Percentiles rank a stretch among this genome's conserved stretches.
These are phyloP conservation scores for Oleoguttula mirabilis DNA, from an alignment of 495 filamentous ascomycete species.

Conservation along the genomic window DNA sequence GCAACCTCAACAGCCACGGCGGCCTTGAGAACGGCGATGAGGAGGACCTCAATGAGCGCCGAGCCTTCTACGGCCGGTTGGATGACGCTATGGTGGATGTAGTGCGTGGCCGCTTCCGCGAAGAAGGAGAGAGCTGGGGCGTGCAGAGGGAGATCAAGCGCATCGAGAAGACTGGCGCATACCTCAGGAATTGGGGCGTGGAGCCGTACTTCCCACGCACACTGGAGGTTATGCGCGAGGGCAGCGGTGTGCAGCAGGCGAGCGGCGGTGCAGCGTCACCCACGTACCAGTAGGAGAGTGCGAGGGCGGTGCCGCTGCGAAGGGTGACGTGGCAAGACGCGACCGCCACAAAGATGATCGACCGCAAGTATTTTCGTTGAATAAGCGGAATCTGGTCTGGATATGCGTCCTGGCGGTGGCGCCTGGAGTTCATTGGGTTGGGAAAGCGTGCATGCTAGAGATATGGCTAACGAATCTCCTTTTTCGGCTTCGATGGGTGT, in stretches of 20 bases:
- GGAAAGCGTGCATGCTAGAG: no score
- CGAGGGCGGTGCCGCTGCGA: no score
- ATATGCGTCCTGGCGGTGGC: no score
- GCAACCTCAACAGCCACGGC: constrained; percentile 41
- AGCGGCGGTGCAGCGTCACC: constrained; percentile 1
- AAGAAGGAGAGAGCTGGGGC: constrained; percentile 35
- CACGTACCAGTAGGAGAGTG: no score
- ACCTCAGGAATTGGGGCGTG: constrained; percentile 35
- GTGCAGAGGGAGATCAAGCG: constrained; percentile 37
- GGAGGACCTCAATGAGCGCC: constrained; percentile 31
- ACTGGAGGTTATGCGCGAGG: constrained; percentile 33
- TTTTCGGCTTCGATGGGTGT: no score
- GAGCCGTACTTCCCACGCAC: constrained; percentile 38
- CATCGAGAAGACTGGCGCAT: constrained; percentile 38
- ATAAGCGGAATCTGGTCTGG: no score
- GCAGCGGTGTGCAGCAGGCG: not conserved
- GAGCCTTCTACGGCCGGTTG: constrained; percentile 33
- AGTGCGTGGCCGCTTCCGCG: constrained; percentile 31
- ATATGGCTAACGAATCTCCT: no score
- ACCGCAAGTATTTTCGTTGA: no score
- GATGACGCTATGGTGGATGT: constrained; percentile 38
- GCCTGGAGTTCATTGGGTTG: no score
- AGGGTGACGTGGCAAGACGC: no score
- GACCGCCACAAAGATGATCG: no score
- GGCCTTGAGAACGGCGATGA: constrained; percentile 36